A percentile compares a stretch with the other conserved stretches of the same genome.
Evolutionary conservation across 2,329 filamentous ascomycete species (phyloP).

Genomic region (Scortechinia acanthostroma): DNA sequence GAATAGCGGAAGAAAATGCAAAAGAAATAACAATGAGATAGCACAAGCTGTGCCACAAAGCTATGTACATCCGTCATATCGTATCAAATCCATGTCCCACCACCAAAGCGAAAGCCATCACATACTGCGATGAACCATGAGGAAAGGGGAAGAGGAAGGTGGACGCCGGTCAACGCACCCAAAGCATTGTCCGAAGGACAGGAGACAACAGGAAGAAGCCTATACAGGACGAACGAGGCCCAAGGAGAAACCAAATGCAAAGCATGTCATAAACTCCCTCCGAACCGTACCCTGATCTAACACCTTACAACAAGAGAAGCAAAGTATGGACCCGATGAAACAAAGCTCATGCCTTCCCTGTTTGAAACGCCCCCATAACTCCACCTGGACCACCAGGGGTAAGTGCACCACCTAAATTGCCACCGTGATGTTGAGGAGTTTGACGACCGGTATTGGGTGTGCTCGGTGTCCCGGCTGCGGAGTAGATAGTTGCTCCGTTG

Average conservation of each 20-base stretch:
- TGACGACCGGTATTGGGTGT: slow-evolving; percentile 43
- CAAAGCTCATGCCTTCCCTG: background rate
- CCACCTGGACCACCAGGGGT: background rate
- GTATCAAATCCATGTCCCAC: background rate
- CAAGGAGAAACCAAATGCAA: too few relatives aligned
- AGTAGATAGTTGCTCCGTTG: slow-evolving; percentile 33
- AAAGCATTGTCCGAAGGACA: background rate
- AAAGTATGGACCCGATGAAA: too few relatives aligned
- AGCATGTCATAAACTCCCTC: background rate
- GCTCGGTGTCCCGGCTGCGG: slow-evolving; percentile 32
- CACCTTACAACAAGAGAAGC: too few relatives aligned
- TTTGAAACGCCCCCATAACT: background rate
- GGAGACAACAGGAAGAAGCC: background rate
- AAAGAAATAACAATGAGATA: background rate
- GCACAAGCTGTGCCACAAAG: background rate
- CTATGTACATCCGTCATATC: slow-evolving; percentile 2
- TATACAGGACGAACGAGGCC: background rate
- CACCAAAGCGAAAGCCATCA: too few relatives aligned
- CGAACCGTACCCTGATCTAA: background rate
- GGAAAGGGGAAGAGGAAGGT: too few relatives aligned
- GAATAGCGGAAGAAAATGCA: background rate
- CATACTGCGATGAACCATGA: too few relatives aligned
- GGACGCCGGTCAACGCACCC: too few relatives aligned
- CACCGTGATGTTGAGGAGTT: background rate
- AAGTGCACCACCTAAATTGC: background rate